Evolutionary conservation across 192 early-diverging fungal species (phyloP).

Genomic region (Coemansia sp.): DNA sequence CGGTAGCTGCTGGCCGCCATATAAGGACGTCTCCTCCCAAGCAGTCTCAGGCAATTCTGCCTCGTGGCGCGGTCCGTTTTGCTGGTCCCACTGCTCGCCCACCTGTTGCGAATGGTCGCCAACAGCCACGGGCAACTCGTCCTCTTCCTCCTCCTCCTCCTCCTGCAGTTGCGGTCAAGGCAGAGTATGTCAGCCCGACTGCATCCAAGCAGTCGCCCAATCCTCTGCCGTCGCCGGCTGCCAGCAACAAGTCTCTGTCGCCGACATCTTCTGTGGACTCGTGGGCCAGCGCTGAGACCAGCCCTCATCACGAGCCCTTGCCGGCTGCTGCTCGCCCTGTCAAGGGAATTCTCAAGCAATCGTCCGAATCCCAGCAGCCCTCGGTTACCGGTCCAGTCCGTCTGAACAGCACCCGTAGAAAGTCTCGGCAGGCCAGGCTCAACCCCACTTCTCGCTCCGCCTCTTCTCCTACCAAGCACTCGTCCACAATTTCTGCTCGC

Average conservation of each 20-base stretch:
- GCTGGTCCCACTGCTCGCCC: background rate
- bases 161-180: too few relatives aligned
- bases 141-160: too few relatives aligned
- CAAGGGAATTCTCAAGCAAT: conserved; percentile 45
- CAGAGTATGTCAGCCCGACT: too few relatives aligned
- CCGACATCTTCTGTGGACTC: conserved; percentile 38
- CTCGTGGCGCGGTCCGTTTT: conserved; percentile 27
- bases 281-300: conserved; percentile 39
- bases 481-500: conserved; percentile 5
- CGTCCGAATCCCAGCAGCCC: conserved; percentile 4
- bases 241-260: conserved; percentile 23
- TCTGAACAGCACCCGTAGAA: conserved; percentile 31
- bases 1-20: conserved; percentile 13
- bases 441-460: conserved; percentile 22
- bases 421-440: conserved; percentile 38
- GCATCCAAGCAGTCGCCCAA: too few relatives aligned
- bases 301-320: conserved; percentile 46
- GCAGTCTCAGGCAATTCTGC: conserved; percentile 16
- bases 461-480: conserved; percentile 28
- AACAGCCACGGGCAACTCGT: too few relatives aligned
- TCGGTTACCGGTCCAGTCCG: conserved; percentile 32
- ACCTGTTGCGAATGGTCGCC: too few relatives aligned
- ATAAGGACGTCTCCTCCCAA: conserved; percentile 26
- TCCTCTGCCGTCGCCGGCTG: conserved; percentile 33
- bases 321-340: conserved; percentile 34